Conservation (phyloP, 345 rosid genomes). For the Zanthoxylum bungeanum region DNA sequence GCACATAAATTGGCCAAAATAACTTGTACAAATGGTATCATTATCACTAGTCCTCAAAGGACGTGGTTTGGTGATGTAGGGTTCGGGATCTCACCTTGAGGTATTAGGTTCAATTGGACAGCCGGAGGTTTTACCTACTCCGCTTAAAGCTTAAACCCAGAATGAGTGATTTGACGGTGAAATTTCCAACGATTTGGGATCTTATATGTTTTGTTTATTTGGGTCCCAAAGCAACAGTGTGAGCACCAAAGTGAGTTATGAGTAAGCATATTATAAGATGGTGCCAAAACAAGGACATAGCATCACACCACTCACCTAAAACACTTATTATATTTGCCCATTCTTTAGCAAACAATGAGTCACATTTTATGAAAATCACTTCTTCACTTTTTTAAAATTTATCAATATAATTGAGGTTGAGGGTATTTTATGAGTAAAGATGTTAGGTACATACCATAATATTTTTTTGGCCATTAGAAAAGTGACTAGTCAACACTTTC, state of each 20-base stretch:
- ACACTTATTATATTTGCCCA: constrained; percentile 8
- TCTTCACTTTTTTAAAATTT: background rate
- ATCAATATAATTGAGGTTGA: no score
- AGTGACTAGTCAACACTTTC: background rate
- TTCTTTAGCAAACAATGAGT: constrained; percentile 20
- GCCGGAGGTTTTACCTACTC: no score
- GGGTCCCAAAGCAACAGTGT: constrained; percentile 6
- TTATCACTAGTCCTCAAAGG: no score
- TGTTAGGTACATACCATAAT: background rate
- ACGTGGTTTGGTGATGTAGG: no score
- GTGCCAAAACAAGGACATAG: no score
- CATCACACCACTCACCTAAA: constrained; percentile 20
- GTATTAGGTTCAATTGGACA: no score
- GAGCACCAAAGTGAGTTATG: background rate
- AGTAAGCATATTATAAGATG: background rate
- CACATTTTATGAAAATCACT: constrained; percentile 18
- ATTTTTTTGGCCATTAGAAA: background rate
- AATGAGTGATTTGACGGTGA: no score
- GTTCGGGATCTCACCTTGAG: no score
- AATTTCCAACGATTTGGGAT: no score
- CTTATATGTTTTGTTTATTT: background rate
- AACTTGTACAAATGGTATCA: no score
- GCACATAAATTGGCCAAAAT: no score
- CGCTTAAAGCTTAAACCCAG: no score
- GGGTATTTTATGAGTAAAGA: background rate